These are phyloP conservation scores for Alternaria sp. DNA, from an alignment of 2,329 filamentous ascomycete genomes.

Conservation along the genomic window DNA sequence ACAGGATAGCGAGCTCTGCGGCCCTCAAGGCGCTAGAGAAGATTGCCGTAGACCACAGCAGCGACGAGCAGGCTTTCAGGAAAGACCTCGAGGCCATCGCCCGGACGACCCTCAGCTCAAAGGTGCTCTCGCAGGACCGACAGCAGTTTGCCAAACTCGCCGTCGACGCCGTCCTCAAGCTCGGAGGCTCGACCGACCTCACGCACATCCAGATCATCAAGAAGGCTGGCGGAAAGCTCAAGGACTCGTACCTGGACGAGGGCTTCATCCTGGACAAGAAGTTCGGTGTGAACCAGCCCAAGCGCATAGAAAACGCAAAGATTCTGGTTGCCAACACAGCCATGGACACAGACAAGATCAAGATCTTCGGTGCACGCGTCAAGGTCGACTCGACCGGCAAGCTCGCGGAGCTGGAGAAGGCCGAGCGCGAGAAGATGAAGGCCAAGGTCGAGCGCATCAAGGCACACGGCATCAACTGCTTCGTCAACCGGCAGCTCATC, in stretches of 20 bases:
- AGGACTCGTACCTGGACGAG: constrained; percentile 95
- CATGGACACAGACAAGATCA: constrained; percentile 99
- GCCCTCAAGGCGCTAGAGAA: constrained; percentile 84
- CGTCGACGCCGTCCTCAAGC: constrained; percentile 85
- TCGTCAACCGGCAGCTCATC: constrained; percentile 98
- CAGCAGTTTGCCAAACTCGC: constrained; percentile 90
- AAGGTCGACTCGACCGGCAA: constrained; percentile 97
- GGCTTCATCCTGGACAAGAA: constrained; percentile 99
- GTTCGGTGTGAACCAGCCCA: constrained; percentile 98
- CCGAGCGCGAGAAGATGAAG: constrained; percentile 99
- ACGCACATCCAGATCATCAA: constrained; percentile 99
- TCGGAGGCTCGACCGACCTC: constrained; percentile 89
- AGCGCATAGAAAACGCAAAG: constrained; percentile 96
- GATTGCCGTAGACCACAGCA: constrained; percentile 88
- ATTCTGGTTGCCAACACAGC: constrained; percentile 97
- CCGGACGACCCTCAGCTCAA: constrained; percentile 93
- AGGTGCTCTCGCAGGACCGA: constrained; percentile 92
- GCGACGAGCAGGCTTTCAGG: constrained; percentile 80
- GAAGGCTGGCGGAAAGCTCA: constrained; percentile 97
- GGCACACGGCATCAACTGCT: constrained; percentile 98
- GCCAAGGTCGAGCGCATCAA: constrained; percentile 99
- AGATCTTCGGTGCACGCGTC: constrained; percentile 96
- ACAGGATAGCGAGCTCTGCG: constrained; percentile 92
- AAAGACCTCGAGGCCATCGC: constrained; percentile 90
- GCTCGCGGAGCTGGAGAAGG: constrained; percentile 97